Evolutionary conservation across 306 rosid species (phyloP), one percentile per base, ranked within the genome.

Genomic region (Dicorynia guianensis): DNA sequence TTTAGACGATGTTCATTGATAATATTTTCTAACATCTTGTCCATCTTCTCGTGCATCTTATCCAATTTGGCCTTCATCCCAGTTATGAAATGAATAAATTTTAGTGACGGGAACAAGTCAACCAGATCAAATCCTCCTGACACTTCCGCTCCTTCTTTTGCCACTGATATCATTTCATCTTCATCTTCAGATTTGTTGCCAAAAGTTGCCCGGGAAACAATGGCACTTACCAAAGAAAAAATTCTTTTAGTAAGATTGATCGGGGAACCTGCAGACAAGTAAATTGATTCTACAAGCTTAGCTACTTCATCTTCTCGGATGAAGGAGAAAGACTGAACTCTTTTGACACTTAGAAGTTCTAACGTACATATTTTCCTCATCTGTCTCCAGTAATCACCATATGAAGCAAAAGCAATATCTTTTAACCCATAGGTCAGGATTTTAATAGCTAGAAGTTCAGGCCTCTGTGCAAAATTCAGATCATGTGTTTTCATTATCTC

Each of bases 401-500:
- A 42, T 7, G 76, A 68, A 10, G 86, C 35, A 40, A 54, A 68
- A n/a, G 8, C 59, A 58, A 78, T 73, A 33, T 74, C 69, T n/a
- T 65, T 55, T 6, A 46, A 6, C 3, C 12, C 57, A 3, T 82
- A 68, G 42, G 67, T 5, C 47, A 74, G 0, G 18, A 57, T 69
- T 47, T 20, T 33, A 17, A 75, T 6, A 14, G 42, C 14, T 10
- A 83, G 68, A 53, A 13, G n/a, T 8, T 15, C 25, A 0, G 83
- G 83, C 69, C 83, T 54, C 15, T 67, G 49, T 17, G 66, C 71
- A 38, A 82, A 69, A 11, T 43, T 36, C 12, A 42, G 20, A 5
- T 82, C 83, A 7, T 82, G 83, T 3, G 83, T 78, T 49, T 65
- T 47, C 71, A 78, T 11, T 18, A 82, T 67, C 42, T 78, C 74